A percentile compares a stretch with the other conserved stretches of the same genome.
These are phyloP conservation scores for Trifolium repens DNA, from an alignment of 306 rosid genomes.

Conservation along the genomic window DNA sequence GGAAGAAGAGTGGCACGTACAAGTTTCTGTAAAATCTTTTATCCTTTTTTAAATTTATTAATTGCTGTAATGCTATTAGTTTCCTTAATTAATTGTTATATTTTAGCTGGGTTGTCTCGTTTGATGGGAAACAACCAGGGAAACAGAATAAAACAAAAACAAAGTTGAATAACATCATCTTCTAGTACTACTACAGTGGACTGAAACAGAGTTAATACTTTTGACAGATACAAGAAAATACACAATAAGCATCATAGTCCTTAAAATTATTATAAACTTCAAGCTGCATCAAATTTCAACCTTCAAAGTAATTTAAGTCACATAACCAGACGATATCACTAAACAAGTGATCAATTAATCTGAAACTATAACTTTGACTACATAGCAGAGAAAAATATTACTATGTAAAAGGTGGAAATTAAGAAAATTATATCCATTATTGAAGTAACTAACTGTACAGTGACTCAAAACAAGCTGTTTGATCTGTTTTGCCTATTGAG, in stretches of 20 bases:
- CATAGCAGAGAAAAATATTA: conserved; percentile 32
- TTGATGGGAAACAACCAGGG: too few species aligned
- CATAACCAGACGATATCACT: conserved; percentile 1
- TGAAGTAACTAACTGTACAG: conserved; percentile 28
- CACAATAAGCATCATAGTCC: not conserved
- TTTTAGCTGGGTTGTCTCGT: too few species aligned
- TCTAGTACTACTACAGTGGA: conserved; percentile 14
- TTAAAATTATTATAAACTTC: not conserved
- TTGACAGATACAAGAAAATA: not conserved
- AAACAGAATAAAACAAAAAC: too few species aligned
- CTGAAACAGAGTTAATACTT: conserved; percentile 16
- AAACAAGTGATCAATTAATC: conserved; percentile 19
- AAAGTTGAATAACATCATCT: too few species aligned
- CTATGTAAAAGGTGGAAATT: not conserved
- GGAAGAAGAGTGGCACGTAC: too few species aligned
- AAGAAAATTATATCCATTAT: not conserved
- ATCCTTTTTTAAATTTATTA: too few species aligned
- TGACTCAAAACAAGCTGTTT: conserved; percentile 54
- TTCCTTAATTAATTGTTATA: too few species aligned
- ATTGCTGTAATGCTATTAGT: too few species aligned
- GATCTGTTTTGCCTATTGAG: conserved; percentile 56
- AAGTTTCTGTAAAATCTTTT: too few species aligned
- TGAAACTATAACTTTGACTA: conserved; percentile 8
- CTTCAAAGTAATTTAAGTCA: not conserved
- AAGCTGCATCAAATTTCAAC: conserved; percentile 22